Conservation (phyloP, 352 stramenopile species). For the Pythium rhizo-oryzae region DNA sequence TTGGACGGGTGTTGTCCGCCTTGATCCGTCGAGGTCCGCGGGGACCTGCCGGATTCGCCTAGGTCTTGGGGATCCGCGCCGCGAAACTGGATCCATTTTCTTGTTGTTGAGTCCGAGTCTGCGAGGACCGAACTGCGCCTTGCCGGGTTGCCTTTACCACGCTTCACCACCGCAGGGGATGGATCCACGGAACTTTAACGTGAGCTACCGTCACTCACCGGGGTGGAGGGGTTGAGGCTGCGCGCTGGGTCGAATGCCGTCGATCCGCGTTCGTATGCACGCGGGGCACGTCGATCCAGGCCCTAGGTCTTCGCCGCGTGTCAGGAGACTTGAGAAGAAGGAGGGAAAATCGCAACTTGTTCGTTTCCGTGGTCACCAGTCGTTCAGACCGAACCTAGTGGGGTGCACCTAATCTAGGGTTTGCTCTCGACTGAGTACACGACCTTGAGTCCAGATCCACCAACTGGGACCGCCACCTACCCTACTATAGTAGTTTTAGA, state of each 20-base stretch:
- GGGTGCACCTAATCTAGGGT: not conserved
- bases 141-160: constrained; percentile 1
- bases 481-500: no score
- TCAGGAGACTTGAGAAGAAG: constrained; percentile 1
- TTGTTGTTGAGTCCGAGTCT: not conserved
- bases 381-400: not conserved
- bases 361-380: not conserved
- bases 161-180: not conserved
- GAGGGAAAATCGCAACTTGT: constrained; percentile 6
- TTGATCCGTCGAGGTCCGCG: not conserved
- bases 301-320: constrained; percentile 1
- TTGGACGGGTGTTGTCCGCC: not conserved
- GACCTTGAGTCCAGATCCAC: no score
- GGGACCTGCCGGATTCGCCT: not conserved
- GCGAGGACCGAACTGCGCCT: not conserved
- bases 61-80: not conserved
- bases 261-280: not conserved
- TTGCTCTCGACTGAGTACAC: no score
- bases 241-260: not conserved
- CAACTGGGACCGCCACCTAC: no score
- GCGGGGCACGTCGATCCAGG: not conserved
- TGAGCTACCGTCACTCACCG: not conserved
- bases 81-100: not conserved
- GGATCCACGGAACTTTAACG: not conserved
- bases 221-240: not conserved